Evolutionary conservation across 2,329 filamentous ascomycete genomes (phyloP).

Genomic region (Fusarium sp.): DNA sequence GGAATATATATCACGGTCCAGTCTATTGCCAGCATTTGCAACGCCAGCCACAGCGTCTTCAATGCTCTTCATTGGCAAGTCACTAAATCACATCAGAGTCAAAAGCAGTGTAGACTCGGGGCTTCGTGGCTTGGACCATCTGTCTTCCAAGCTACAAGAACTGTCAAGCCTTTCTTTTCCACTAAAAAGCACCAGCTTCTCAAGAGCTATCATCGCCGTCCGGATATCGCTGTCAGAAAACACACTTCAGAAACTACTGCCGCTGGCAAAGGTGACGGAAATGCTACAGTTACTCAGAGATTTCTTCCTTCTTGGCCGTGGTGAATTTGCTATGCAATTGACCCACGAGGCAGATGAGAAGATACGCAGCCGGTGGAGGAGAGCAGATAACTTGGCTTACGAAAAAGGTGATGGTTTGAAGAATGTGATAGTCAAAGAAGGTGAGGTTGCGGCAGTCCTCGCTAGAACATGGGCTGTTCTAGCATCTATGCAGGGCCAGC

Average conservation of each 20-base stretch:
- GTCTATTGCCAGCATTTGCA: constrained; percentile 84
- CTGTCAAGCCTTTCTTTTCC: constrained; percentile 79
- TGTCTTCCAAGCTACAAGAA: constrained; percentile 76
- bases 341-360: constrained; percentile 87
- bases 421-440: constrained; percentile 81
- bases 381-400: constrained; percentile 70
- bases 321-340: constrained; percentile 91
- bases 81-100: constrained; percentile 83
- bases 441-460: constrained; percentile 83
- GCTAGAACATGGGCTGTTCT: constrained; percentile 83
- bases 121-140: constrained; percentile 67
- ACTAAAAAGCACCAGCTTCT: constrained; percentile 78
- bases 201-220: constrained; percentile 80
- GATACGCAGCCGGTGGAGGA: constrained; percentile 78
- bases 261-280: constrained; percentile 80
- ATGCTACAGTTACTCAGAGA: constrained; percentile 83
- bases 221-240: constrained; percentile 86
- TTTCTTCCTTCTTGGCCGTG: constrained; percentile 88
- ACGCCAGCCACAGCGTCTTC: constrained; percentile 79
- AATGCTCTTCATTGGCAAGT: constrained; percentile 91
- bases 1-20: constrained; percentile 70
- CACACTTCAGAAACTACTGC: constrained; percentile 84
- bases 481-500: constrained; percentile 76
- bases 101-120: constrained; percentile 62
- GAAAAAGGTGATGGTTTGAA: constrained; percentile 65